Evolutionary conservation across 768 basidiomycete species (phyloP).

Genomic region (Boletus sensibilis): DNA sequence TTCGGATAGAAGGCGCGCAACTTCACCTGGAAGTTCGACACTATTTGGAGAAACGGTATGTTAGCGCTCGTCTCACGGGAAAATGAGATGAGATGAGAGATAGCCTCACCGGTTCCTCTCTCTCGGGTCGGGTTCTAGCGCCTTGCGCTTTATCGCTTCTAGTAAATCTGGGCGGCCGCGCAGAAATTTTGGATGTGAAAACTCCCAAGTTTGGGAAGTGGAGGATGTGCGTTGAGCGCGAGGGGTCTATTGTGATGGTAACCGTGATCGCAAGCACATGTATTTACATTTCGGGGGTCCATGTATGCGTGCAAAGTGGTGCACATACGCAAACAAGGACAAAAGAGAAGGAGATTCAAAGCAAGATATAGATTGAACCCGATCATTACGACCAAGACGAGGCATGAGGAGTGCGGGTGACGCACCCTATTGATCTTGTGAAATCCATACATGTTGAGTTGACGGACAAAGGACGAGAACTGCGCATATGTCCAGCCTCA

Average conservation of each 20-base stretch:
- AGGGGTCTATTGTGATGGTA: slow-evolving; percentile 52
- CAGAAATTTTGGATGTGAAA: slow-evolving; percentile 84
- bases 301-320: slow-evolving; percentile 1
- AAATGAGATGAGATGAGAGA: not conserved
- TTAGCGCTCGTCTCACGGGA: not conserved
- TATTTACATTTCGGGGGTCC: not conserved
- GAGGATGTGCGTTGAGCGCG: slow-evolving; percentile 79
- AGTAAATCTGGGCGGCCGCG: slow-evolving; percentile 77
- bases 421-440: slow-evolving; percentile 88
- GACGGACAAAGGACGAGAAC: slow-evolving; percentile 94
- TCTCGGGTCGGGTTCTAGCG: slow-evolving; percentile 74
- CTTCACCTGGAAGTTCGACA: slow-evolving; percentile 80
- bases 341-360: not conserved
- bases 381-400: slow-evolving; percentile 12
- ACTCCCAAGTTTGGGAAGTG: slow-evolving; percentile 85
- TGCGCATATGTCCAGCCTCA: slow-evolving; percentile 32
- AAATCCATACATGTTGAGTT: slow-evolving; percentile 96
- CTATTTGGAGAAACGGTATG: slow-evolving; percentile 43
- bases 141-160: slow-evolving; percentile 85
- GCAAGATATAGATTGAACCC: slow-evolving; percentile 1
- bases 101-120: slow-evolving; percentile 28
- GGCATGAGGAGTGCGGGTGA: slow-evolving; percentile 11
- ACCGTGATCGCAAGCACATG: not conserved
- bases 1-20: slow-evolving; percentile 48
- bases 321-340: slow-evolving; percentile 6